These are phyloP conservation scores for Otatea glauca DNA, from an alignment of 176 grass and related monocot genomes.

Conservation along the genomic window DNA sequence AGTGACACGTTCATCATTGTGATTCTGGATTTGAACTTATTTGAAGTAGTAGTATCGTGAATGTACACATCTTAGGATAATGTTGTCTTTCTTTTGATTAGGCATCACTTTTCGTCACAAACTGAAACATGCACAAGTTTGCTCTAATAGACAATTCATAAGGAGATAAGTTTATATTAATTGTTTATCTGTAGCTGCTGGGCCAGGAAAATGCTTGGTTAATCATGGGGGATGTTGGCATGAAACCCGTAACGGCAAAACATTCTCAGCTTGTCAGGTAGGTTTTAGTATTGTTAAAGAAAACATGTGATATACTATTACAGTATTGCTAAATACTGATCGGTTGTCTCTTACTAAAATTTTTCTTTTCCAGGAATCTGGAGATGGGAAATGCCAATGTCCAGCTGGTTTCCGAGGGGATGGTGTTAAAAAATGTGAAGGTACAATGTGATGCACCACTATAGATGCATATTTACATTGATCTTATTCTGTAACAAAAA, in stretches of 20 bases:
- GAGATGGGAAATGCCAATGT: conserved; percentile 60
- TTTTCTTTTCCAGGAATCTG: conserved; percentile 50
- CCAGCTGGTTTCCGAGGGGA: conserved; percentile 64
- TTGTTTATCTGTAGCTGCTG: conserved; percentile 68
- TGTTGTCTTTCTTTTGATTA: conserved; percentile 14
- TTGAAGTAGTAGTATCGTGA: conserved; percentile 1
- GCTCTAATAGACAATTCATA: conserved; percentile 8
- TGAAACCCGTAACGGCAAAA: conserved; percentile 61
- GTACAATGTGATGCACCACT: conserved; percentile 29
- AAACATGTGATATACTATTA: neutral
- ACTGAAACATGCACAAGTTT: neutral
- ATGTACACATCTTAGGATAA: conserved; percentile 28
- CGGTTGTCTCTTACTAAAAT: neutral
- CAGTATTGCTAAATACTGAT: neutral
- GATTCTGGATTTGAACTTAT: conserved; percentile 32
- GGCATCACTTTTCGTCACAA: neutral
- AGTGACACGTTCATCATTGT: conserved; percentile 4
- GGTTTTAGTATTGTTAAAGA: conserved; percentile 24
- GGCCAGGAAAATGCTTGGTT: conserved; percentile 85
- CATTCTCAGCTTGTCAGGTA: conserved; percentile 87
- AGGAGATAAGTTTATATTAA: neutral
- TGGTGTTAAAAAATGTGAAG: conserved; percentile 61
- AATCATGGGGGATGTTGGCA: conserved; percentile 91
- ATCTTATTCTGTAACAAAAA: neutral
- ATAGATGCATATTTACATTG: neutral